phyloP scores from a whole-genome alignment of 2,329 filamentous ascomycete species.

The Xylaria sp. region DNA sequence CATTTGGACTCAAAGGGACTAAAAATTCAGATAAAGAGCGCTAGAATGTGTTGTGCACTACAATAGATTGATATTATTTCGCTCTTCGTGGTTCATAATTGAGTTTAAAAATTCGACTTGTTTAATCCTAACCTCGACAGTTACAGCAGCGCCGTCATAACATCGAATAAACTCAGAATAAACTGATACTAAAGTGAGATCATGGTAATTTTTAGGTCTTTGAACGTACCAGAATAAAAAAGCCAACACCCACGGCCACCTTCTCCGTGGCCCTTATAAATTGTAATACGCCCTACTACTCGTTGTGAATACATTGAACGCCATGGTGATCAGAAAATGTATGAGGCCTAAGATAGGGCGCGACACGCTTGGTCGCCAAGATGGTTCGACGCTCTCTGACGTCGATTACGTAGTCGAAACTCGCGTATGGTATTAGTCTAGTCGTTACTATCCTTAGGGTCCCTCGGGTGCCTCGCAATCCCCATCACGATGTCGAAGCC shows the following conservation, averaged over 20 bases:
- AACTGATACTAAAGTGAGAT: neutral
- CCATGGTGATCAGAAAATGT: neutral
- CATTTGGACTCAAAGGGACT: constrained; percentile 13
- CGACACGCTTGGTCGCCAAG: neutral
- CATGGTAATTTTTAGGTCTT: neutral
- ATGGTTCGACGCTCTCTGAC: neutral
- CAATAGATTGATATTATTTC: constrained; percentile 13
- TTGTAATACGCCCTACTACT: neutral
- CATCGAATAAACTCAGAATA: neutral
- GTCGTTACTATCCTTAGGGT: neutral
- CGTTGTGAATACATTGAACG: neutral
- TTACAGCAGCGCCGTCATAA: neutral
- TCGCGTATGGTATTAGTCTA: constrained; percentile 11
- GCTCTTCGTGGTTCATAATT: neutral
- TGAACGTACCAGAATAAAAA: constrained; percentile 4
- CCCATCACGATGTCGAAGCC: neutral
- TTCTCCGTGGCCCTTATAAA: neutral
- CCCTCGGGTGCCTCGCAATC: neutral
- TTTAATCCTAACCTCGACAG: neutral
- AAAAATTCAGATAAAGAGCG: constrained; percentile 16
- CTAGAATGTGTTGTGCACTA: neutral
- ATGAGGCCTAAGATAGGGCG: neutral
- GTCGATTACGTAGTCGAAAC: neutral
- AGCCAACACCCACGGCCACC: neutral
- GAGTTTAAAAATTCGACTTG: neutral